A percentile compares a stretch with the other conserved stretches of the same genome.
Evolutionary conservation across 192 early-diverging fungal genomes (phyloP).

Genomic region (Umbelopsis sp.): DNA sequence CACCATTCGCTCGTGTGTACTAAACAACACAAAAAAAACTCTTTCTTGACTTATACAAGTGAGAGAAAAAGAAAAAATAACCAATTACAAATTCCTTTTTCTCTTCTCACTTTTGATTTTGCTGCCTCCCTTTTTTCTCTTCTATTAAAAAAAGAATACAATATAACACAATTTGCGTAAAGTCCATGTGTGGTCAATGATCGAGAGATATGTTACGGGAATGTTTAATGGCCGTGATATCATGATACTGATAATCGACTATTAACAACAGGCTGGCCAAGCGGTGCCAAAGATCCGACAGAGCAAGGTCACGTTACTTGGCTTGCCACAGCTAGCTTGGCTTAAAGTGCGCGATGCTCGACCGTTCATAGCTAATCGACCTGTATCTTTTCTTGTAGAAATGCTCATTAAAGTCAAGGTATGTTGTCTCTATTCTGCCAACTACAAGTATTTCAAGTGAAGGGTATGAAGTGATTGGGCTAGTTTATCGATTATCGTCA

Average conservation of each 20-base stretch:
- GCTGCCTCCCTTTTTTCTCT: too few species aligned
- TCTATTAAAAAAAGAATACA: too few species aligned
- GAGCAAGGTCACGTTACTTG: not conserved
- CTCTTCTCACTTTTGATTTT: too few species aligned
- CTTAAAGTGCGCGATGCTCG: not conserved
- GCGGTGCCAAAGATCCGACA: not conserved
- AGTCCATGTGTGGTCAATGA: too few species aligned
- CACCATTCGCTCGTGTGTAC: conserved; percentile 87
- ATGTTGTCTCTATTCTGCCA: not conserved
- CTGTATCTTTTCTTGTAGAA: conserved; percentile 18
- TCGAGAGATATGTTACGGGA: too few species aligned
- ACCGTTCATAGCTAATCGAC: not conserved
- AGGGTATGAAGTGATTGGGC: not conserved
- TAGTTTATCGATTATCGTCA: not conserved
- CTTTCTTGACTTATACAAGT: too few species aligned
- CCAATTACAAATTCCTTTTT: not conserved
- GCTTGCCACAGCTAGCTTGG: not conserved
- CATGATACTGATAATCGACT: too few species aligned
- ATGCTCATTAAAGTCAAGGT: conserved; percentile 87
- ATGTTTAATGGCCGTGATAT: too few species aligned
- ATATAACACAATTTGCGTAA: too few species aligned
- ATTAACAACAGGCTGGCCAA: too few species aligned
- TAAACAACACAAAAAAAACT: conserved; percentile 41
- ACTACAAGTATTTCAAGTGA: too few species aligned
- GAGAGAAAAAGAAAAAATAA: conserved; percentile 14